A percentile compares a stretch with the other conserved stretches of the same genome.
Conservation (phyloP, 2,329 filamentous ascomycete genomes). For the Xylogone sp. region DNA sequence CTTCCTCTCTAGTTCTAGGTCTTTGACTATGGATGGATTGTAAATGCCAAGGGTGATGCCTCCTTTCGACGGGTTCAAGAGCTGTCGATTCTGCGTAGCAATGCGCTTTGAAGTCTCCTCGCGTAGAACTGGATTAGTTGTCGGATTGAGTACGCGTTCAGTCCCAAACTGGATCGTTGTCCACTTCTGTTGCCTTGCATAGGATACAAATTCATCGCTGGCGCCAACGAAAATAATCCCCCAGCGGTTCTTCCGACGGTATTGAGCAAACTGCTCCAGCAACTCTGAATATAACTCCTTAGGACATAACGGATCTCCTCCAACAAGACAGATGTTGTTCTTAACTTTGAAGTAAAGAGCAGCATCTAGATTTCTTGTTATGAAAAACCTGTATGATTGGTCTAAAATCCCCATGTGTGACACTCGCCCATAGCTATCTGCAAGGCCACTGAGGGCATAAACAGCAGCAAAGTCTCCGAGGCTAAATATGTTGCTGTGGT, state of each 20-base stretch:
- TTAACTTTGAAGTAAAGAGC: constrained; percentile 36
- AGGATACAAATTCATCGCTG: constrained; percentile 28
- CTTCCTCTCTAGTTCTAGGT: constrained; percentile 27
- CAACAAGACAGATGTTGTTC: constrained; percentile 32
- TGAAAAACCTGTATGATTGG: constrained; percentile 35
- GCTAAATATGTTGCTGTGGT: constrained; percentile 21
- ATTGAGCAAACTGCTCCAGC: constrained; percentile 31
- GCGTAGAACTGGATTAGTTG: constrained; percentile 33
- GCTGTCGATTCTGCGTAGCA: constrained; percentile 30
- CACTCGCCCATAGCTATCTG: constrained; percentile 31
- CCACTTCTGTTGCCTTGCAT: constrained; percentile 27
- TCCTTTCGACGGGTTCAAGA: constrained; percentile 31
- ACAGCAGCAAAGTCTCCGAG: constrained; percentile 30
- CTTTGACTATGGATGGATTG: constrained; percentile 25
- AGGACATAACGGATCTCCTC: constrained; percentile 35
- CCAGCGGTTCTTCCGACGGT: constrained; percentile 26
- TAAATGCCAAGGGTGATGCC: constrained; percentile 32
- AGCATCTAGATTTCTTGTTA: constrained; percentile 30
- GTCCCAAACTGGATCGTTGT: constrained; percentile 33
- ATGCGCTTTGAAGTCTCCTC: constrained; percentile 34
- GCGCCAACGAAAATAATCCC: constrained; percentile 34
- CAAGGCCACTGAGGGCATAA: constrained; percentile 26
- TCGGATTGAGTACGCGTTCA: constrained; percentile 36
- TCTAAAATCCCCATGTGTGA: constrained; percentile 41
- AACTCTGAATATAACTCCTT: constrained; percentile 20